These are phyloP conservation scores for Globisporangium nagaii DNA, from an alignment of 352 stramenopile species.

Conservation along the genomic window DNA sequence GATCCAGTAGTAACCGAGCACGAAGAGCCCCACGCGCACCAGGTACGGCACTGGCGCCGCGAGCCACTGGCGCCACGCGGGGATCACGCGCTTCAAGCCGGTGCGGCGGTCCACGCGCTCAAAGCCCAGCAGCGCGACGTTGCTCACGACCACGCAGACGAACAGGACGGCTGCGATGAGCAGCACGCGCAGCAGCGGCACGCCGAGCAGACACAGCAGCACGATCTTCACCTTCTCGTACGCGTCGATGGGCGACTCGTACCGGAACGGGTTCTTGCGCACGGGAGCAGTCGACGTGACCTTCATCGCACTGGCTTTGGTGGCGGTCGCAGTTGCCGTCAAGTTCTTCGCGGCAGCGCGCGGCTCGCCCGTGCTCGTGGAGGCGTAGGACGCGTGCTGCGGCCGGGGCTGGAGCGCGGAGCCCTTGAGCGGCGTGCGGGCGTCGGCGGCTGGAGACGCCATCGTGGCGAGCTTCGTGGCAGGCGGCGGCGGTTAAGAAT, in stretches of 20 bases:
- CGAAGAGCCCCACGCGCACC: slow-evolving; percentile 43
- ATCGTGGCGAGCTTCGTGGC: neutral
- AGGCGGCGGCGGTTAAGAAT: too few species aligned
- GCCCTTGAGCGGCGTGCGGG: neutral
- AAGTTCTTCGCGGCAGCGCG: neutral
- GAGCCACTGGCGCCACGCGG: slow-evolving; percentile 34
- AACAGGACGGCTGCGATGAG: slow-evolving; percentile 33
- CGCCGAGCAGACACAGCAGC: slow-evolving; percentile 40
- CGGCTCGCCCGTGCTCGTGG: neutral
- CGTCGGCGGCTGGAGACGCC: neutral
- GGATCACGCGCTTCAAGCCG: slow-evolving; percentile 20
- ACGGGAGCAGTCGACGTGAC: slow-evolving; percentile 1
- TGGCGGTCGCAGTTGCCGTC: neutral
- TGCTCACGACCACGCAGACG: slow-evolving; percentile 30
- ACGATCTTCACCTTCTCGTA: slow-evolving; percentile 62
- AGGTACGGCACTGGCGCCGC: slow-evolving; percentile 33
- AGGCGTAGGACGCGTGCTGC: neutral
- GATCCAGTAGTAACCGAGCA: slow-evolving; percentile 69
- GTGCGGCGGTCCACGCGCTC: slow-evolving; percentile 30
- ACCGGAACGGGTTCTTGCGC: slow-evolving; percentile 51
- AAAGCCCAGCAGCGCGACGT: slow-evolving; percentile 49
- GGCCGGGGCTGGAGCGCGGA: neutral
- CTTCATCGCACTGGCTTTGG: slow-evolving; percentile 5
- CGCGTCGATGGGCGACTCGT: slow-evolving; percentile 41
- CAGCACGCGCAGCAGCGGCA: slow-evolving; percentile 50